These are phyloP conservation scores for Hyaloperonospora arabidopsidis DNA, from an alignment of 352 stramenopile genomes.

Conservation along the genomic window DNA sequence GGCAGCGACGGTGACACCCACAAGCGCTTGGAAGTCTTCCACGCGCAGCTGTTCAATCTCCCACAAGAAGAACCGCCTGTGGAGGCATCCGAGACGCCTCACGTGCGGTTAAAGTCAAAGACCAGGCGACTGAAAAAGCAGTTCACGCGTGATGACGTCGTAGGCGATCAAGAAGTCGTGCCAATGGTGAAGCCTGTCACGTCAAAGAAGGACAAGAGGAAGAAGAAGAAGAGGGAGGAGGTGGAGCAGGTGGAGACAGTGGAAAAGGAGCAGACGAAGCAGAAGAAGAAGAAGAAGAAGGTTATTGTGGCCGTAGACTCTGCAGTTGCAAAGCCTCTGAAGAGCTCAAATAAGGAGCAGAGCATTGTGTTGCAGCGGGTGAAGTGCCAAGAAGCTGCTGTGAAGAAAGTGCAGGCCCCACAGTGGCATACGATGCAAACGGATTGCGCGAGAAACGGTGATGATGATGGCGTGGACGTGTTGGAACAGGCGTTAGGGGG, in stretches of 20 bases:
- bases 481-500: conserved; percentile 31
- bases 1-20: conserved; percentile 24
- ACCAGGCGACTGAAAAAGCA: conserved; percentile 28
- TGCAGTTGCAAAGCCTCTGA: not conserved
- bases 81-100: conserved; percentile 12
- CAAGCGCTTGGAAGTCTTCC: conserved; percentile 44
- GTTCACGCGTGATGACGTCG: not conserved
- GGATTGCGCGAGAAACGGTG: not conserved
- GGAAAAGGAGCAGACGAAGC: conserved; percentile 6
- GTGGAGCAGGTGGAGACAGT: not conserved
- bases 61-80: conserved; percentile 10
- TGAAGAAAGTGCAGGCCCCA: conserved; percentile 10
- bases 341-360: too few relatives aligned
- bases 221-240: conserved; percentile 2
- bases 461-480: conserved; percentile 20
- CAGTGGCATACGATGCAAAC: conserved; percentile 10
- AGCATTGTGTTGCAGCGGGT: too few relatives aligned
- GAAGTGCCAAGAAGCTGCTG: not conserved
- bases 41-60: conserved; percentile 50
- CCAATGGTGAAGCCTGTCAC: conserved; percentile 30
- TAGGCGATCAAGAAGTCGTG: conserved; percentile 26
- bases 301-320: too few relatives aligned
- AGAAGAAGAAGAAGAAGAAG: conserved; percentile 8
- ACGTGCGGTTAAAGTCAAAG: conserved; percentile 39
- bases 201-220: conserved; percentile 21